A percentile compares a stretch with the other conserved stretches of the same genome.
Conservation (phyloP, 768 basidiomycete genomes). For the Kwoniella mangroviensis region DNA sequence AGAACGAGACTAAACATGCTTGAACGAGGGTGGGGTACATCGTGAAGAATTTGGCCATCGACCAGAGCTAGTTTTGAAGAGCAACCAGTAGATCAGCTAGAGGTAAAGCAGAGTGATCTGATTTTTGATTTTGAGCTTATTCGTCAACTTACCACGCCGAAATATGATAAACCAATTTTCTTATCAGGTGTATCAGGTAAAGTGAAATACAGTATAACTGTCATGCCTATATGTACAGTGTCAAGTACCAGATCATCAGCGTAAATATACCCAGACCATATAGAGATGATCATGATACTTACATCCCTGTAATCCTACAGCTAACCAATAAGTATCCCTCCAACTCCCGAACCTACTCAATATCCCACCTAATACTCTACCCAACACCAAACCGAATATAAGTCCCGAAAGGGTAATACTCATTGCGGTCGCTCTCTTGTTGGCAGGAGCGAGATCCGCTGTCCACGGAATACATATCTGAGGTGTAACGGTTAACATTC, state of each 20-base stretch:
- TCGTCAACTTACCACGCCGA: conserved; percentile 58
- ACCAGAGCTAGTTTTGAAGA: conserved; percentile 54
- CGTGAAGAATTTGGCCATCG: conserved; percentile 75
- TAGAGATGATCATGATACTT: conserved; percentile 17
- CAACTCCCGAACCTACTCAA: conserved; percentile 74
- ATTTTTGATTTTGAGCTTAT: background rate
- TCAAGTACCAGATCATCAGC: background rate
- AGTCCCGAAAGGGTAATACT: conserved; percentile 63
- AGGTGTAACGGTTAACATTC: conserved; percentile 64
- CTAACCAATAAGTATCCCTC: conserved; percentile 77
- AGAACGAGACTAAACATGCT: conserved; percentile 64
- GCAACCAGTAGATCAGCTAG: background rate
- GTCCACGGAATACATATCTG: conserved; percentile 73
- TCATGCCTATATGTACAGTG: conserved; percentile 11
- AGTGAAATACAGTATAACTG: conserved; percentile 65
- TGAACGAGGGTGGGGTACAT: conserved; percentile 82
- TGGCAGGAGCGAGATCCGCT: conserved; percentile 78
- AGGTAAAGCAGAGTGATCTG: background rate
- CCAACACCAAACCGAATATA: conserved; percentile 49
- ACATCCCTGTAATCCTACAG: conserved; percentile 69
- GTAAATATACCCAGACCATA: background rate
- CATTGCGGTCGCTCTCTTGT: conserved; percentile 73
- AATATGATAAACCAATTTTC: conserved; percentile 66
- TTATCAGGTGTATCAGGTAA: conserved; percentile 86
- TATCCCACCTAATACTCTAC: conserved; percentile 58